Base-by-base conservation (phyloP, 805 yeast genomes). In the Saturnispora ahearnii region DNA sequence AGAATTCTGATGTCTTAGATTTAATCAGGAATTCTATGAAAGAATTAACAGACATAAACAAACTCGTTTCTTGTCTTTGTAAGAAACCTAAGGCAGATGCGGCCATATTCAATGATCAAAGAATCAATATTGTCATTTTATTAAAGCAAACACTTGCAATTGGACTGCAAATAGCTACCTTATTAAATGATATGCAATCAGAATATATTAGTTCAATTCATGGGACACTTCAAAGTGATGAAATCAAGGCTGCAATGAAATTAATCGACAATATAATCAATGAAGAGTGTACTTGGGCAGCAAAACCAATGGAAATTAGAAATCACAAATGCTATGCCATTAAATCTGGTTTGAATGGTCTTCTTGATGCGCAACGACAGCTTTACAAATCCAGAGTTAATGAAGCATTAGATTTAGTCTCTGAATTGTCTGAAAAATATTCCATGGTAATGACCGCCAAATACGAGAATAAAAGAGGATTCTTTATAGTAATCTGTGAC, bases 261-360 rank as follows among this genome's bases (percentile, higher is more conserved):
- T 6, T 59, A 6, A 69, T 74, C 1, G 51, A 68, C 43, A 57
- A 57, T 2, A 59, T 56, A 31, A 65, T 74, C 7, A 73, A 72
- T 53, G 73, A 70, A 33, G 77, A 73, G 51, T 68, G 73, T 45
- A 46, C 51, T 2, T 71, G 75, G 76, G 76, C 74, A 0, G 57
- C 58, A 0, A 59, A 66, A 1, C 58, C 69, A 1, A 52, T 71
- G 4, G 75, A 74, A 44, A 53, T 73, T 33, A 69, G 66, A 53
- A 73, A 72, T 52, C 78, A 73, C 50, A 63, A 64, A 52, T 63
- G 71, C 29, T 72, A 69, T 57, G 77, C 78, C 0, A 70, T 74
- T 0, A 73, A 64, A 51, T 59, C 69, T 34, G 77, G 76, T 0
- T 55, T 60, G 2, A 74, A 75, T 56, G 79, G 79, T 0, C 54